Base-by-base conservation (phyloP, 345 rosid genomes). In the Microthlaspi erraticum region DNA sequence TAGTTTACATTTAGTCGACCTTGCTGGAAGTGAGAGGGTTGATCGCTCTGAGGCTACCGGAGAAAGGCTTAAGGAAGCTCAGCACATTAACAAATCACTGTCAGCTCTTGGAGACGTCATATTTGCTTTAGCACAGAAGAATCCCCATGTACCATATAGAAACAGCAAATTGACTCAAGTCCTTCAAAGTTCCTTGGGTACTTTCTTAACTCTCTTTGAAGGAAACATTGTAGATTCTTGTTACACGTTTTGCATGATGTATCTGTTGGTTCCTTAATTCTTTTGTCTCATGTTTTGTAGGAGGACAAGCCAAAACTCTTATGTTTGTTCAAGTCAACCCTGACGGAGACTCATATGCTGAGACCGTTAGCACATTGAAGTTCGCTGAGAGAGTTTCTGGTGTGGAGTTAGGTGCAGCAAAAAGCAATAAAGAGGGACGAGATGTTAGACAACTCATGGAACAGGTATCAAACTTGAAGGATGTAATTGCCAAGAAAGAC, bases 141-240 rank as follows among this genome's bases (percentile, higher is more conserved):
- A 78, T 49, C 61, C 87, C 19, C 98, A 94, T 58, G 93, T 94
- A 45, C 99, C 99, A 0, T 94, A 89, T 62, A 76, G 99, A 84
- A 94, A 94, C 75, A 94, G 99, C 86, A 94, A 94, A 76, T 71
- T 94, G 59, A 94, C 99, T 48, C 99, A 94, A 91, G 96, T 94
- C 51, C 96, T 94, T 46, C 99, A 94, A 75, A 91, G 98, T 82
- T 94, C 99, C 16, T 75, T 94, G 68, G 99, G 99, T 91, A 88
- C 41, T 46, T 23, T 16, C 50, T 53, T 50, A 34, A 16, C 52
- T 19, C 38, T 53, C 39, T 49, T 46, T 61, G 50, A 32, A 46
- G 9, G 17, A 13, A 38, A 32, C 8, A 7, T 43, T 72, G n/a
- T 4, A 66, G 42, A 64, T 29, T 46, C 36, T 44, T 8, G 59